These are phyloP conservation scores for Bimuria novae-zelandiae DNA, from an alignment of 2,329 filamentous ascomycete species.

Conservation along the genomic window DNA sequence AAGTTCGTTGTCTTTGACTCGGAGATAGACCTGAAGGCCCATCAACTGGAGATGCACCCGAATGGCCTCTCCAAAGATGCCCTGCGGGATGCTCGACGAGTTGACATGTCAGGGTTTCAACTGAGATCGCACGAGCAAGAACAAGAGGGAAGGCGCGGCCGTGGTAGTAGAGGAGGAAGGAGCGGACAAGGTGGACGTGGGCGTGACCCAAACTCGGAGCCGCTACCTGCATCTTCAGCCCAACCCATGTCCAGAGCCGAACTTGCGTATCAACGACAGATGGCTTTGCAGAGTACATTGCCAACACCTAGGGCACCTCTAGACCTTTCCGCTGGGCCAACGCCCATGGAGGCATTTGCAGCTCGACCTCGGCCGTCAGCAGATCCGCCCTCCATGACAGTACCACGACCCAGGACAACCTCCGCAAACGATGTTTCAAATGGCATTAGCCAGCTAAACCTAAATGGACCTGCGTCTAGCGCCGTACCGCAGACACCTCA, in stretches of 20 bases:
- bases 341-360: conserved; percentile 49
- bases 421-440: conserved; percentile 24
- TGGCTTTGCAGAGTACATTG: conserved; percentile 88
- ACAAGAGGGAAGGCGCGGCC: conserved; percentile 57
- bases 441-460: conserved; percentile 23
- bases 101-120: conserved; percentile 88
- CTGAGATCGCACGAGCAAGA: conserved; percentile 71
- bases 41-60: conserved; percentile 84
- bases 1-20: conserved; percentile 97
- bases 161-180: conserved; percentile 34
- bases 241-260: conserved; percentile 85
- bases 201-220: conserved; percentile 84
- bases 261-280: conserved; percentile 86
- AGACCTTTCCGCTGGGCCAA: conserved; percentile 65
- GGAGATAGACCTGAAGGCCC: conserved; percentile 91
- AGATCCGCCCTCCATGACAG: conserved; percentile 47
- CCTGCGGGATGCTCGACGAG: conserved; percentile 78
- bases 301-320: conserved; percentile 80
- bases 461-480: conserved; percentile 39
- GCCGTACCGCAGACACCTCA: conserved; percentile 61
- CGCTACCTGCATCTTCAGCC: conserved; percentile 74
- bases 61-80: conserved; percentile 80
- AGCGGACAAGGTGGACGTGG: conserved; percentile 66
- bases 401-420: conserved; percentile 36
- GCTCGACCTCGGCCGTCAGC: conserved; percentile 52